Evolutionary conservation across 2,329 filamentous ascomycete genomes (phyloP).

Genomic region (Stagonosporopsis cucurbitacearum): DNA sequence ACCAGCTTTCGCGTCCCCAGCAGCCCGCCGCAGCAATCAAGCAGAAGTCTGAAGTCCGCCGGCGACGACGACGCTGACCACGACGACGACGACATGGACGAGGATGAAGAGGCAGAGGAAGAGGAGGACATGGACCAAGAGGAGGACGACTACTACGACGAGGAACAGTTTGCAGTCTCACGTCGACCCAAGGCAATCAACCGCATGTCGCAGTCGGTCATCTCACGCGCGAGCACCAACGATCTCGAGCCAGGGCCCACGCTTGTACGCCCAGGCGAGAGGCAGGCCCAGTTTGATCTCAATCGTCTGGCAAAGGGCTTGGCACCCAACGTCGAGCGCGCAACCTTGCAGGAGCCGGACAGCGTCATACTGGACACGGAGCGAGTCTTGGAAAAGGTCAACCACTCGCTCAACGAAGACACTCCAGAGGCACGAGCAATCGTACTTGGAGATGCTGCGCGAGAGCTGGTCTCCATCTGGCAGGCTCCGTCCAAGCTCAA

Average conservation of each 20-base stretch:
- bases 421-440: conserved; percentile 38
- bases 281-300: conserved; percentile 66
- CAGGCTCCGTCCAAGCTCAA: conserved; percentile 57
- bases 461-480: conserved; percentile 50
- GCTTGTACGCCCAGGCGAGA: conserved; percentile 38
- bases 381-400: conserved; percentile 61
- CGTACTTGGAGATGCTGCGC: conserved; percentile 36
- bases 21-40: conserved; percentile 39
- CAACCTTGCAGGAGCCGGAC: conserved; percentile 71
- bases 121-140: conserved; percentile 51
- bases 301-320: conserved; percentile 75
- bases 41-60: no score
- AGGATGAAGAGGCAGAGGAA: conserved; percentile 41
- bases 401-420: conserved; percentile 42
- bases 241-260: conserved; percentile 30
- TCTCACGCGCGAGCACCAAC: conserved; percentile 48
- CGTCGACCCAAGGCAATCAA: conserved; percentile 30
- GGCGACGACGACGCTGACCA: no score
- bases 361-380: conserved; percentile 79
- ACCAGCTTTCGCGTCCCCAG: conserved; percentile 44
- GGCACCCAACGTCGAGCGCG: conserved; percentile 62
- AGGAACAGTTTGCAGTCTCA: conserved; percentile 54
- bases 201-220: conserved; percentile 39
- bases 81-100: conserved; percentile 47
- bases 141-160: conserved; percentile 51